Conservation (phyloP, 2,329 filamentous ascomycete genomes). For the Colletotrichum sp. region DNA sequence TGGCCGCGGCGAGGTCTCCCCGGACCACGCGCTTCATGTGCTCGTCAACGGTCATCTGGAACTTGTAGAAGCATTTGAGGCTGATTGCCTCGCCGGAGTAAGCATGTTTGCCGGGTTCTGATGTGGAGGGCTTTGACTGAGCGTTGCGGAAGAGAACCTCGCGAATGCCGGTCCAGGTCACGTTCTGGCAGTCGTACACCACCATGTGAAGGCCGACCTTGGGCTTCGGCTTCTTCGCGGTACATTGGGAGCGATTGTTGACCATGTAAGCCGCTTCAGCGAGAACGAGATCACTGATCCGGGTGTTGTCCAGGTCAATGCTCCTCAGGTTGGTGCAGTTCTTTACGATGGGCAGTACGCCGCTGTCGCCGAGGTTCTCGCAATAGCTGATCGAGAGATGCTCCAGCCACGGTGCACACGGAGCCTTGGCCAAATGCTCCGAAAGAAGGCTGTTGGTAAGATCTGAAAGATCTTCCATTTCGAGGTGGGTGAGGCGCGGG, state of each 20-base stretch:
- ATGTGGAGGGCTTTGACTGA: conserved; percentile 63
- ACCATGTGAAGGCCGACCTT: conserved; percentile 74
- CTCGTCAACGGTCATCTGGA: conserved; percentile 93
- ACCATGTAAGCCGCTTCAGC: conserved; percentile 86
- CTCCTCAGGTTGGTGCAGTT: conserved; percentile 72
- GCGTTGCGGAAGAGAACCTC: conserved; percentile 88
- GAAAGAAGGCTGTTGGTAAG: conserved; percentile 77
- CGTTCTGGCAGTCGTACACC: conserved; percentile 88
- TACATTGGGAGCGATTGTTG: conserved; percentile 61
- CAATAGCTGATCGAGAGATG: conserved; percentile 92
- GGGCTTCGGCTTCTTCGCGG: conserved; percentile 48
- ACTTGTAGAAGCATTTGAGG: conserved; percentile 93
- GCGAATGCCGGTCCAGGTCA: conserved; percentile 91
- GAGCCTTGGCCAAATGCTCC: conserved; percentile 75
- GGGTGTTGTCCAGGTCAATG: conserved; percentile 92
- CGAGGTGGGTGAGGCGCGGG: conserved; percentile 81
- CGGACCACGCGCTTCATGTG: conserved; percentile 85
- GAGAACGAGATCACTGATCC: conserved; percentile 84
- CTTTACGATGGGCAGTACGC: conserved; percentile 84
- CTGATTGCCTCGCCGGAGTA: conserved; percentile 82
- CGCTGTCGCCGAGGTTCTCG: conserved; percentile 80
- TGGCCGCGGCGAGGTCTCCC: conserved; percentile 77
- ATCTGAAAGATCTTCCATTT: conserved; percentile 83
- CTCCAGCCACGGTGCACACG: conserved; percentile 73
- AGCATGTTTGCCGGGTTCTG: conserved; percentile 43